Evolutionary conservation across 2,329 filamentous ascomycete species (phyloP).

Genomic region (Cladorrhinum sp.): DNA sequence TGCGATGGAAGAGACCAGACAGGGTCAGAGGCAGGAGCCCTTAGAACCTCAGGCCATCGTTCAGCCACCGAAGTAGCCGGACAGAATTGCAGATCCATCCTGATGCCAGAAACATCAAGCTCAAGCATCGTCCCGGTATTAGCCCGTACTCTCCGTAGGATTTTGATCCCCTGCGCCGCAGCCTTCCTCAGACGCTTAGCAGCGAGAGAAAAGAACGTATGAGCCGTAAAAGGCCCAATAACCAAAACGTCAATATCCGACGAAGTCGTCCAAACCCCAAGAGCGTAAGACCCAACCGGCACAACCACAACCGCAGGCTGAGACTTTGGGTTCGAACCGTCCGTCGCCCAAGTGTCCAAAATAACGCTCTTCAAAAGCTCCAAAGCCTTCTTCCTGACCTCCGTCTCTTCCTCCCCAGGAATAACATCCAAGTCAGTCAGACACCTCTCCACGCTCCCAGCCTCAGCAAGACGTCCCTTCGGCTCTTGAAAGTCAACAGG

Average conservation of each 20-base stretch:
- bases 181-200: slow-evolving; percentile 52
- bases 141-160: slow-evolving; percentile 57
- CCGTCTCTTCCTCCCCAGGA: slow-evolving; percentile 45
- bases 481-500: slow-evolving; percentile 36
- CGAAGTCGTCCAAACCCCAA: slow-evolving; percentile 57
- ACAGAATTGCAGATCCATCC: slow-evolving; percentile 65
- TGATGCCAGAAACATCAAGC: slow-evolving; percentile 55
- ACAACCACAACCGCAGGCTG: slow-evolving; percentile 47
- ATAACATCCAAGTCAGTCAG: slow-evolving; percentile 41
- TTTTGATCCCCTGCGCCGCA: slow-evolving; percentile 40
- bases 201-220: slow-evolving; percentile 59
- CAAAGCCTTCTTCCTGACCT: slow-evolving; percentile 43
- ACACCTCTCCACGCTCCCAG: slow-evolving; percentile 36
- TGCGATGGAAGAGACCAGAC: slow-evolving; percentile 54
- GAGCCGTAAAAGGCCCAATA: slow-evolving; percentile 59
- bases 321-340: slow-evolving; percentile 8
- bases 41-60: slow-evolving; percentile 48
- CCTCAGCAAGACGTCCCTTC: slow-evolving; percentile 30
- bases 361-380: slow-evolving; percentile 43
- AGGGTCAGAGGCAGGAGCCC: slow-evolving; percentile 47
- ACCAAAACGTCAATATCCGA: slow-evolving; percentile 67
- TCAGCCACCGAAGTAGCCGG: slow-evolving; percentile 54
- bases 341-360: slow-evolving; percentile 29
- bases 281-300: slow-evolving; percentile 63
- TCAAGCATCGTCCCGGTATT: slow-evolving; percentile 63